Conservation (phyloP, 306 rosid genomes). For the Hylodesmum podocarpum region DNA sequence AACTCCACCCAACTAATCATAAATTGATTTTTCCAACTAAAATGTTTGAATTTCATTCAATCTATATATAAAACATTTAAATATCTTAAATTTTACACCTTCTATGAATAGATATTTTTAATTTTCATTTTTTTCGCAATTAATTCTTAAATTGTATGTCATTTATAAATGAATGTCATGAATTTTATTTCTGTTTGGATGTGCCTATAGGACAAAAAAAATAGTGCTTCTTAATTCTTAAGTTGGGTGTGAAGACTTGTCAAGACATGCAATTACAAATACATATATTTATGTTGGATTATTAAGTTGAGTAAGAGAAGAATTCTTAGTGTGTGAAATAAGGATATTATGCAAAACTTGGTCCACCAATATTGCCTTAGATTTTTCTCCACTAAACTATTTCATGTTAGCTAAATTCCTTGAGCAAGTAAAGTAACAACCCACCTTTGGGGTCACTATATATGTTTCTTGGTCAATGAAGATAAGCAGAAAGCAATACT, state of each 20-base stretch:
- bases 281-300: background rate
- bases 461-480: background rate
- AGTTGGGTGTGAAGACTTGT: background rate
- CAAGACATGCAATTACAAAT: background rate
- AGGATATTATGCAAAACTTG: conserved; percentile 16
- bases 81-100: no score
- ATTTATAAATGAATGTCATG: no score
- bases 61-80: no score
- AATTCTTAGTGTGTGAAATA: background rate
- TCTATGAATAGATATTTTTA: no score
- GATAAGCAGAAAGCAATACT: background rate
- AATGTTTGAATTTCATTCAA: background rate
- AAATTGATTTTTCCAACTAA: background rate
- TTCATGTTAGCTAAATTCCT: background rate
- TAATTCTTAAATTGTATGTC: no score
- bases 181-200: no score
- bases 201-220: background rate
- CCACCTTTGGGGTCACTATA: conserved; percentile 23
- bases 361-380: conserved; percentile 23
- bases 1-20: background rate
- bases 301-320: background rate
- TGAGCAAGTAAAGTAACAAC: conserved; percentile 21
- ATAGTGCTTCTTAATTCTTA: background rate
- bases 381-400: conserved; percentile 11
- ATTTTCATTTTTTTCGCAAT: no score